Base-by-base conservation (phyloP, 306 rosid genomes). In the Castanea mollissima region DNA sequence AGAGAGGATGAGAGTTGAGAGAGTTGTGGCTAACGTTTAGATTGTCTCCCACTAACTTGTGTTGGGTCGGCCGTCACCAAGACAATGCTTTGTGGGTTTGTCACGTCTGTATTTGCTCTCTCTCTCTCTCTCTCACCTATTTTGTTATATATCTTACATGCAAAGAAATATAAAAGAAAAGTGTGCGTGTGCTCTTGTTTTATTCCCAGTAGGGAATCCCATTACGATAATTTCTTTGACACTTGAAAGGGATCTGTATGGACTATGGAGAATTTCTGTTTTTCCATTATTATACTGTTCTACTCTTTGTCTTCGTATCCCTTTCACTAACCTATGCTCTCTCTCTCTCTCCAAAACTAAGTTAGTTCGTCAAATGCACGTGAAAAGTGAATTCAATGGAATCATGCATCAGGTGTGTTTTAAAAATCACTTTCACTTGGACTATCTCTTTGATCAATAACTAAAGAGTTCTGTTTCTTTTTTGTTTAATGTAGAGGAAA, bases 31-130 rank as follows among this genome's bases (percentile, higher is more conserved):
- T 83, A 79, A 78, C 81, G 90, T 82, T 83, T 80, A 19, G 80
- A 57, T 78, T 87, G 96, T 82, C 87, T 81, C 79, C 96, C 96
- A 91, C 96, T 86, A 86, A 74, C 72, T 49, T 23, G 21, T 89
- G 92, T 75, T 83, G 78, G 85, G 96, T 91, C 93, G 93, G 93
- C 92, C 92, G 55, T 84, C 83, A 68, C 71, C 82, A 19, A 23
- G 90, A 86, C 89, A 86, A 58, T 80, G 83, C 90, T 81, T 83
- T 85, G 79, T 85, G 86, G 78, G 56, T 64, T 80, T 82, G 86
- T 83, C 94, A 84, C 80, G 77, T 93, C 86, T 78, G 69, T 74
- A 57, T 86, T 77, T 68, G 46, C 46, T 51, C 51, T n/a, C 69
- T 57, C 35, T 74, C 38, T 34, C 8, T 70, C 44, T 49, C 49